Base-by-base conservation (phyloP, 441 rosid genomes). In the Jatropha podagrica region DNA sequence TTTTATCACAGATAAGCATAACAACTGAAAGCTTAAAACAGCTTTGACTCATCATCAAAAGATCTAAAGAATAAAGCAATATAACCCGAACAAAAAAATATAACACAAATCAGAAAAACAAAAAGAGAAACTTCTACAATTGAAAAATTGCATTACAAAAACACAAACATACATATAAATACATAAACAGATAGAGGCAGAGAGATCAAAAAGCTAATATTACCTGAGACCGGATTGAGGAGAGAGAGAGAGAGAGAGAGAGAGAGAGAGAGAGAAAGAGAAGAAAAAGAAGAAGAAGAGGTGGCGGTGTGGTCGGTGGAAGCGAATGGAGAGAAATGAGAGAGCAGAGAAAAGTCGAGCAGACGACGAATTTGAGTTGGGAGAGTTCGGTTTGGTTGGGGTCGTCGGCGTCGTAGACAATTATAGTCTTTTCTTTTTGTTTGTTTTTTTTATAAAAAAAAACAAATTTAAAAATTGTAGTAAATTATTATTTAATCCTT, bases 401-500 rank as follows among this genome's bases (percentile, higher is more conserved):
- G 68, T 76, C 85, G 88, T 88, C 89, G 91, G 86, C 86, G 82
- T 80, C 84, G 69, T 69, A 55, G 65, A 81, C 42, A 18, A 40
- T 55, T 78, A 41, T 54, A 56, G 48, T 41, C 15, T 60, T 48
- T 48, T 68, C 59, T 66, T 9, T 63, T 54, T 23, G 23, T 62
- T 68, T 46, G 1, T 18, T 5, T 38, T 37, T 46, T 63, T 5
- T 44, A 1, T 44, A 5, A 5, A 44, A 5, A 5, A 44, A 44
- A 5, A 5, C 48, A 44, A 44, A 44, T 44, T 44, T 44, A 44
- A 23, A 23, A 23, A 23, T 23, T 23, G 23, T 23, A 23, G 23
- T 23, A 23, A 23, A 23, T 23, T 23, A 23, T 23, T 44, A 44
- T 5, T 44, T 44, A 44, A 7, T 44, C 48, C 48, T 44, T 44